Percentiles rank a stretch among this genome's conserved stretches.
Evolutionary conservation across 257 asterid species (phyloP).

Genomic region (Salvia splendens): DNA sequence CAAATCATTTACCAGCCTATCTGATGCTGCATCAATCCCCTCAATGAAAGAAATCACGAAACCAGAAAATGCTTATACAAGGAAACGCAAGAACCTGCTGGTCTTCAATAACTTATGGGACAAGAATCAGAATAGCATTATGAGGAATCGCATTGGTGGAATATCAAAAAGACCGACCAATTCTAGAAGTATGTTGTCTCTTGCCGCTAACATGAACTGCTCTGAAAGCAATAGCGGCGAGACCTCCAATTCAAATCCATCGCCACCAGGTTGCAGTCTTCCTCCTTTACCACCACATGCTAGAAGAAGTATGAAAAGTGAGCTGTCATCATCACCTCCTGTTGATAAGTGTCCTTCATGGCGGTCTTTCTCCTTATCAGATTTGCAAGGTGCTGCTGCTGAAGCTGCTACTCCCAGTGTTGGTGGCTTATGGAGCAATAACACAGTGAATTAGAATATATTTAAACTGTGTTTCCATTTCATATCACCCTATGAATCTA

Average conservation of each 20-base stretch:
- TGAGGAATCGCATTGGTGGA: constrained; percentile 44
- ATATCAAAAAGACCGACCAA: constrained; percentile 56
- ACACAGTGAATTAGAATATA: constrained; percentile 30
- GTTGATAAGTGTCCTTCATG: constrained; percentile 53
- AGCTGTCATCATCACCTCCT: constrained; percentile 46
- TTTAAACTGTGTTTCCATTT: constrained; percentile 30
- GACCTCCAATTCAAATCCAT: constrained; percentile 56
- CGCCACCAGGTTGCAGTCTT: constrained; percentile 50
- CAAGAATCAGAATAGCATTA: constrained; percentile 46
- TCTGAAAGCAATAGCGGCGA: constrained; percentile 53
- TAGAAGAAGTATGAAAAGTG: constrained; percentile 42
- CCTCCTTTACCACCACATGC: constrained; percentile 84
- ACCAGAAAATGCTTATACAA: constrained; percentile 66
- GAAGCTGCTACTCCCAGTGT: constrained; percentile 39
- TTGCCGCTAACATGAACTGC: constrained; percentile 46
- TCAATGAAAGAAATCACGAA: constrained; percentile 60
- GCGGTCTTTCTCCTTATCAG: constrained; percentile 75
- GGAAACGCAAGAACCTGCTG: constrained; percentile 69
- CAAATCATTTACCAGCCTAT: constrained; percentile 59
- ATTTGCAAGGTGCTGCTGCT: constrained; percentile 72
- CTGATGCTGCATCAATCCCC: constrained; percentile 56
- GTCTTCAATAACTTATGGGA: constrained; percentile 54
- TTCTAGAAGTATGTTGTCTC: constrained; percentile 56
- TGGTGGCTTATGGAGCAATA: constrained; percentile 42
- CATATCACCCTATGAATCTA: constrained; percentile 58